Percentiles rank a stretch among this genome's conserved stretches.
Evolutionary conservation across 352 stramenopile genomes (phyloP).

Genomic region (Thraustochytrium striatum): DNA sequence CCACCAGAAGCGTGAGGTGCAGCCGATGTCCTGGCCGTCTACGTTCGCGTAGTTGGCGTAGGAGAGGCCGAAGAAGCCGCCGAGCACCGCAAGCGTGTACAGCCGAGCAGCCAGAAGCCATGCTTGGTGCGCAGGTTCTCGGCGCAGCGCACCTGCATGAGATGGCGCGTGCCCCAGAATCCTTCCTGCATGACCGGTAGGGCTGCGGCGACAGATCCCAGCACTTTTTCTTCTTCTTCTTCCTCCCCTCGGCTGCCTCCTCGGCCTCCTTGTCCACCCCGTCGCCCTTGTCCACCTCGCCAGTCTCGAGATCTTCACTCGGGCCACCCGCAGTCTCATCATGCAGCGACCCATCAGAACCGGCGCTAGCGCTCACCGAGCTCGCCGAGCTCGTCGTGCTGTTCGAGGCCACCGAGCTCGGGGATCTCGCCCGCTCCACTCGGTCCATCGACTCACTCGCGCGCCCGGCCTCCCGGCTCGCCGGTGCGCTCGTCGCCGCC

Average conservation of each 20-base stretch:
- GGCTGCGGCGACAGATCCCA: background rate
- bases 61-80: constrained; percentile 15
- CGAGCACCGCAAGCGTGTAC: background rate
- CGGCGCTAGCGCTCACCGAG: background rate
- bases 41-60: background rate
- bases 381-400: background rate
- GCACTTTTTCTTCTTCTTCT: background rate
- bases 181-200: background rate
- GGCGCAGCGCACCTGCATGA: background rate
- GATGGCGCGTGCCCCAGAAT: background rate
- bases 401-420: too few relatives aligned
- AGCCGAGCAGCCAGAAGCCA: background rate
- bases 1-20: constrained; percentile 10
- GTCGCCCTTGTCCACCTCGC: too few relatives aligned
- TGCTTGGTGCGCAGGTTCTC: background rate
- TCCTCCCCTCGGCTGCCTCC: too few relatives aligned
- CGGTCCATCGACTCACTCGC: too few relatives aligned
- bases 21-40: background rate
- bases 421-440: too few relatives aligned
- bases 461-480: too few relatives aligned
- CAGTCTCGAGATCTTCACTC: too few relatives aligned
- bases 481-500: too few relatives aligned
- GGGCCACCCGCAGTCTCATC: too few relatives aligned
- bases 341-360: too few relatives aligned
- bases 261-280: too few relatives aligned